Percentiles rank a stretch among this genome's conserved stretches.
Conservation (phyloP, 495 filamentous ascomycete species). For the Daldinia childiae region DNA sequence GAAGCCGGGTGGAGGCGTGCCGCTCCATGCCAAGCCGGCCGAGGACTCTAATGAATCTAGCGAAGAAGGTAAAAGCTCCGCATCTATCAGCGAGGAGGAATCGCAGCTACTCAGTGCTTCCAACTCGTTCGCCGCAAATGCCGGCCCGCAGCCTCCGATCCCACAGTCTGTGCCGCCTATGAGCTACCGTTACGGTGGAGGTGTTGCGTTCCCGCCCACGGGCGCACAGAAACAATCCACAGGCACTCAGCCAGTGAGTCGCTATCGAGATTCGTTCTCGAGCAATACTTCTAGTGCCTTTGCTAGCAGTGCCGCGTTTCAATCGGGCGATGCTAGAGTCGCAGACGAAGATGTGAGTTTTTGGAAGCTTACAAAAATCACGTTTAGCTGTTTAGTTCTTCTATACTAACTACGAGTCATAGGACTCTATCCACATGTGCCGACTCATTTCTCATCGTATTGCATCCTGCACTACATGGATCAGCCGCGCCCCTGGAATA, state of each 20-base stretch:
- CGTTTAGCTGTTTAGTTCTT: background rate
- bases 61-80: background rate
- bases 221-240: background rate
- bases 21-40: background rate
- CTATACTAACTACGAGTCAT: conserved; percentile 9
- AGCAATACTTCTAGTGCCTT: conserved; percentile 4
- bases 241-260: background rate
- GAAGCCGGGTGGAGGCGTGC: background rate
- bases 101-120: conserved; percentile 11
- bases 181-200: background rate
- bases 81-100: conserved; percentile 2
- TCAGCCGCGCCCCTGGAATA: background rate
- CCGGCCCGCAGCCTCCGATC: background rate
- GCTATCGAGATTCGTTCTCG: conserved; percentile 11
- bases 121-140: background rate
- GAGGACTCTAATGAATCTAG: background rate
- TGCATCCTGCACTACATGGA: background rate
- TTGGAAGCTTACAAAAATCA: background rate
- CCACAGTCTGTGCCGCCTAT: conserved; percentile 10
- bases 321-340: background rate
- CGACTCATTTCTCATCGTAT: conserved; percentile 12
- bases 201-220: background rate
- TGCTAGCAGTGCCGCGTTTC: background rate
- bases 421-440: conserved; percentile 7
- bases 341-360: conserved; percentile 24